Conservation (phyloP, 73 alveolate species). For the Durusdinium trenchii region DNA sequence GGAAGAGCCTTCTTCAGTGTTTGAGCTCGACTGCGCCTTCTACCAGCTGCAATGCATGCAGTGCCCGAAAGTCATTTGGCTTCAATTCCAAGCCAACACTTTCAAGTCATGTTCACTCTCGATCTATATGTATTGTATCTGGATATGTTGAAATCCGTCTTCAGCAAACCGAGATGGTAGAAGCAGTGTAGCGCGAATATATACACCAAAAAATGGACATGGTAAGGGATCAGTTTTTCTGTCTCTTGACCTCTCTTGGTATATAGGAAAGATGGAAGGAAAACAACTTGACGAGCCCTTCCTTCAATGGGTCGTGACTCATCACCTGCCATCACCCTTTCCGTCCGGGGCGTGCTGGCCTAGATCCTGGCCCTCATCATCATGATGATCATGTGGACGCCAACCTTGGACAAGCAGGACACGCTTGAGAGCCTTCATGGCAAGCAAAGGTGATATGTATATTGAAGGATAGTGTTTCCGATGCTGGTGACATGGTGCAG, state of each 20-base stretch:
- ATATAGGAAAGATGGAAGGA: background rate
- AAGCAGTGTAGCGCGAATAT: no score
- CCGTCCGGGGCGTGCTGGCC: background rate
- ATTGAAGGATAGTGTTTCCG: no score
- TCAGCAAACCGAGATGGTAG: no score
- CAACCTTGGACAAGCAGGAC: slow-evolving; percentile 11
- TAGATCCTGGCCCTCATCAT: background rate
- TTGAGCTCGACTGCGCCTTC: background rate
- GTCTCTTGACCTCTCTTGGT: no score
- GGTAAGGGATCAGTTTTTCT: no score
- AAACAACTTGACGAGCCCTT: background rate
- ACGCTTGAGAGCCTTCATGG: background rate
- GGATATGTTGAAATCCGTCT: no score
- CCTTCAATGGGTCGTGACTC: background rate
- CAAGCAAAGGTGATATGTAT: background rate
- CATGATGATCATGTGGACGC: background rate
- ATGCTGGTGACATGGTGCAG: background rate
- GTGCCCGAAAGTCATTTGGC: background rate
- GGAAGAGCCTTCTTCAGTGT: background rate
- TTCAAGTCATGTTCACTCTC: no score
- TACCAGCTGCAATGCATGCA: background rate
- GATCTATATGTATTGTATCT: no score
- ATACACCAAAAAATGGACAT: no score
- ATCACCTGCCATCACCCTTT: background rate
- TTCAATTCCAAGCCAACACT: no score